Evolutionary conservation across 1,139 yeast genomes (phyloP), one percentile per base, ranked within the genome.

Genomic region (Lodderomyces pseudojiufengensis): DNA sequence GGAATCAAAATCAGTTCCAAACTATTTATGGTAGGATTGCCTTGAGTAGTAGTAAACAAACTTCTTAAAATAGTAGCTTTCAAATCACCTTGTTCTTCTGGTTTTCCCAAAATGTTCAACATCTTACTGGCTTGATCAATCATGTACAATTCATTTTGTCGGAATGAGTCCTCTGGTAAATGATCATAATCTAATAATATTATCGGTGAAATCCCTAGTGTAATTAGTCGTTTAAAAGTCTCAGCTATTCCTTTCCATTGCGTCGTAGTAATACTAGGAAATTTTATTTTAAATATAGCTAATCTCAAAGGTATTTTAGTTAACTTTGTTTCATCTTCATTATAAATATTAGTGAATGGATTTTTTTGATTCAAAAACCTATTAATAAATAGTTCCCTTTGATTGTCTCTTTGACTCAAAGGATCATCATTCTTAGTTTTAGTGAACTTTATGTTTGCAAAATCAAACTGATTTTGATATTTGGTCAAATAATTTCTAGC

Each of bases 401-500:
- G 73, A 40, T 45, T 46, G 31, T 59, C 63, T 33, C 57, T 49
- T 24, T 44, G 47, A 4, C 48, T 38, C 22, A 54, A 40, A 12
- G 46, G 27, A 9, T 42, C 32, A 5, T 43, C 38, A 9, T 45
- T 50, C 6, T 37, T 31, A n/a, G 26, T 35, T 12, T 39, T 42
- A 10, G 32, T 39, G 26, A 46, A 47, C 9, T 41, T 29, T 12
- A 49, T 45, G 21, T 48, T 48, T 23, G 51, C 46, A 38, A 57
- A 57, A 37, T 61, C 63, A 45, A 64, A 63, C 43, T 63, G 72
- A 49, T 66, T 59, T 53, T 69, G 62, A 48, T 84, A 84, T 54
- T 80, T 82, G 27, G 71, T 60, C 33, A 84, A 56, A 50, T 83
- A 84, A 41, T 78, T 78, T 44, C 70, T 67, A 3, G 87, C 86